A percentile compares a stretch with the other conserved stretches of the same genome.
These are phyloP conservation scores for Gloeopeniophorella convolvens DNA, from an alignment of 768 basidiomycete genomes.

Conservation along the genomic window DNA sequence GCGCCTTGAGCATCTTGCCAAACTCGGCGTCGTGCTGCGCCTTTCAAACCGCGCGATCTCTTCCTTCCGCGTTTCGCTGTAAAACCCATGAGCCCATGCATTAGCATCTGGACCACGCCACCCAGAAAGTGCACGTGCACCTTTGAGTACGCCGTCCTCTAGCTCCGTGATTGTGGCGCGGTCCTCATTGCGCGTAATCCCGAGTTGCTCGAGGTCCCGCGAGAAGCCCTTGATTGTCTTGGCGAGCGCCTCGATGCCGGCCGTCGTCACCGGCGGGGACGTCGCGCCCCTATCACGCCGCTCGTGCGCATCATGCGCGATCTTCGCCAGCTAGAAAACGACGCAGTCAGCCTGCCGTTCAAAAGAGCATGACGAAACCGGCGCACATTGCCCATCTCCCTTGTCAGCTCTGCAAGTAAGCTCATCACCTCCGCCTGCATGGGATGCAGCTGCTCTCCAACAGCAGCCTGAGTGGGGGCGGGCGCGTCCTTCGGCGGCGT, in stretches of 20 bases:
- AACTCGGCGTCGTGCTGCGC: conserved; percentile 78
- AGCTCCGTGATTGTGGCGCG: conserved; percentile 45
- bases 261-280: conserved; percentile 33
- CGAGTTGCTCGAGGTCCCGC: conserved; percentile 46
- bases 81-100: not conserved
- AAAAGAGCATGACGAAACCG: not conserved
- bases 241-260: conserved; percentile 47
- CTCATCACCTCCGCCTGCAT: conserved; percentile 60
- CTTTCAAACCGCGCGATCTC: conserved; percentile 76
- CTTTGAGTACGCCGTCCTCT: conserved; percentile 61
- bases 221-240: conserved; percentile 40
- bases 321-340: conserved; percentile 36
- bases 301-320: conserved; percentile 35
- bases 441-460: conserved; percentile 42
- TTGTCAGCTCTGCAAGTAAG: conserved; percentile 40
- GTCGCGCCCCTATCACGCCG: conserved; percentile 30
- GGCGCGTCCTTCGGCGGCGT: conserved; percentile 10
- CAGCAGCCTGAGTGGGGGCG: no score
- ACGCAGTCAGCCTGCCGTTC: not conserved
- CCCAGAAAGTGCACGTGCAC: conserved; percentile 30
- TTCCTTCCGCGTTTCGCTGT: conserved; percentile 74
- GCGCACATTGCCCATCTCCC: conserved; percentile 58
- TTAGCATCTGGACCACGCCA: not conserved
- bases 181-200: conserved; percentile 36
- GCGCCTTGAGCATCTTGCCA: conserved; percentile 38